Evolutionary conservation across 2,329 filamentous ascomycete genomes (phyloP), one percentile per base, ranked within the genome.

Genomic region (Cladobotryum mycophilum): DNA sequence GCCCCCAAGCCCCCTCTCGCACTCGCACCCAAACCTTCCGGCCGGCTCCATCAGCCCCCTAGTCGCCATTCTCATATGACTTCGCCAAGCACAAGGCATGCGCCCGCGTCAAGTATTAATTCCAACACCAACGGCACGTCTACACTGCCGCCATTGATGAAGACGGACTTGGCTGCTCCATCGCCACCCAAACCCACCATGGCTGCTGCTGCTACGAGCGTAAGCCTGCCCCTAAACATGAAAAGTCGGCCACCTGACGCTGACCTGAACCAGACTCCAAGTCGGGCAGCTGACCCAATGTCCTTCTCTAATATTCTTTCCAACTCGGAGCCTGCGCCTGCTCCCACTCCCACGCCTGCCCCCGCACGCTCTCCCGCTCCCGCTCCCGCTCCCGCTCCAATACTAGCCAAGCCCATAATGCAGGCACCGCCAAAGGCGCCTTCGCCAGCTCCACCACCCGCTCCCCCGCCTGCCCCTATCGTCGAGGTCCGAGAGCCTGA

Each of bases 291-390:
- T 52, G 88, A 95, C 65, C 87, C 91, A 48, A 96, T 96, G 91
- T 93, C 91, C 5, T 93, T 97, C 64, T 93, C 89, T 58, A 96
- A 91, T 65, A 95, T 97, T 53, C 84, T 97, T 41, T 92, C 89
- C 4, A 90, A 82, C 58, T 79, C 87, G 49, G 85, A 89, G 50
- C 83, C 86, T 48, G 76, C 81, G 37, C 73, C 76, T 4, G 35
- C 41, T 5, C 33, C 36, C 25, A 17, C 17, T 17, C 56, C 44
- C 15, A 12, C 25, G 36, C 13, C 41, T 18, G 41, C 72, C 2
- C 62, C 70, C 18, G 62, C 61, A 33, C 61, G 64, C 22, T 62
- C 65, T 15, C 56, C 40, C 35, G 51, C 55, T 37, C 42, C 49
- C 13, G 56, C 57, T 17, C 52, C 41, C 13, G 52, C 48, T 20